A percentile compares a stretch with the other conserved stretches of the same genome.
phyloP scores from a whole-genome alignment of 2,329 filamentous ascomycete genomes.

The Cladosporium sp. region DNA sequence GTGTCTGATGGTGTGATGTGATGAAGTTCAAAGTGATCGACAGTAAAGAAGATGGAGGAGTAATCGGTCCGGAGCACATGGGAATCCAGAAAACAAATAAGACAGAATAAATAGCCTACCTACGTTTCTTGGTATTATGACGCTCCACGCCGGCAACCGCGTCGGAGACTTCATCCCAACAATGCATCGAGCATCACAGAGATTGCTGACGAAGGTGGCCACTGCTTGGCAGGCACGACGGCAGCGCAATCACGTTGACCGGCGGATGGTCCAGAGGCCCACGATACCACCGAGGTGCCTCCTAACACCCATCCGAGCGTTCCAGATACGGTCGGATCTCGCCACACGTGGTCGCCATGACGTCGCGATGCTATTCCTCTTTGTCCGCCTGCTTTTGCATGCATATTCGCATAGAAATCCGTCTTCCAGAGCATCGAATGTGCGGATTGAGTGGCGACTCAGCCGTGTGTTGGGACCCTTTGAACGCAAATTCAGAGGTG shows the following conservation, averaged over 20 bases:
- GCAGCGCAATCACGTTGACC: slow-evolving; percentile 5
- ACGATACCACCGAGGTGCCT: slow-evolving; percentile 13
- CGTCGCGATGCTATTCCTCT: not conserved
- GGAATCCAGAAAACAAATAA: slow-evolving; percentile 5
- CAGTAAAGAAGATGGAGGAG: not conserved
- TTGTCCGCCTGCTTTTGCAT: not conserved
- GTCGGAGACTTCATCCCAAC: slow-evolving; percentile 9
- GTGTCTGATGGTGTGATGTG: slow-evolving; percentile 2
- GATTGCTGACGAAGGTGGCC: slow-evolving; percentile 9
- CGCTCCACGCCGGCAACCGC: slow-evolving; percentile 1
- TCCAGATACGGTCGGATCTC: slow-evolving; percentile 6
- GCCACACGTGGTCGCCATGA: not conserved
- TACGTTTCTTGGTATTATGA: slow-evolving; percentile 8
- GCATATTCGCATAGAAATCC: not conserved
- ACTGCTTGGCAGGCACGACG: slow-evolving; percentile 8
- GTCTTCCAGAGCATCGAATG: not conserved
- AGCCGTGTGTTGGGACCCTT: not conserved
- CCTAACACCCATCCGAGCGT: slow-evolving; percentile 11
- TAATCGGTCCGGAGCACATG: slow-evolving; percentile 14
- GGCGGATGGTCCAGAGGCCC: slow-evolving; percentile 1
- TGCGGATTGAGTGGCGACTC: not conserved
- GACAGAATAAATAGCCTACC: slow-evolving; percentile 7
- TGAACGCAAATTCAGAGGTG: slow-evolving; percentile 8
- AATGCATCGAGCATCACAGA: not conserved
- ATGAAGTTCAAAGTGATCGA: slow-evolving; percentile 6